Conservation (phyloP, 2,329 filamentous ascomycete species). For the Lomentospora prolificans region DNA sequence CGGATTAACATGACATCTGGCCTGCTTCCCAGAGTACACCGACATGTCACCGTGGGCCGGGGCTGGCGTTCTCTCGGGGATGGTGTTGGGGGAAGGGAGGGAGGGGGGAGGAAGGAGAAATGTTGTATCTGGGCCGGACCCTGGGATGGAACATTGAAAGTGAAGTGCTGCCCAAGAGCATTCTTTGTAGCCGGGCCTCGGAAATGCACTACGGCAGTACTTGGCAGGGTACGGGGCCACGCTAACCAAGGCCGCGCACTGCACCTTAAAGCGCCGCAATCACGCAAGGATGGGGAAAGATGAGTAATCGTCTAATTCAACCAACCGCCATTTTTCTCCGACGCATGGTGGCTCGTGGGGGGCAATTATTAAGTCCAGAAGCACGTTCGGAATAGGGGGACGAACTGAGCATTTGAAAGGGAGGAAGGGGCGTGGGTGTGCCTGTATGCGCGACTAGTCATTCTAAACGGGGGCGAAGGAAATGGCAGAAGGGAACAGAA, state of each 20-base stretch:
- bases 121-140: background rate
- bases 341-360: background rate
- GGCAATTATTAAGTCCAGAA: background rate
- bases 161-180: no score
- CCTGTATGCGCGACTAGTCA: background rate
- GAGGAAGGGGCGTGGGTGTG: background rate
- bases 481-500: background rate
- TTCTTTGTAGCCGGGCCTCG: no score
- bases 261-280: conserved; percentile 5
- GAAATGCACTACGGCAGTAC: conserved; percentile 17
- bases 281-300: conserved; percentile 5
- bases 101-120: background rate
- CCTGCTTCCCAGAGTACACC: background rate
- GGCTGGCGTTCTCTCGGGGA: no score
- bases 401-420: background rate
- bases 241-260: background rate
- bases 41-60: background rate
- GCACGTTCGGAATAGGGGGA: background rate
- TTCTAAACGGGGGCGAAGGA: background rate
- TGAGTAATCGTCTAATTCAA: conserved; percentile 4
- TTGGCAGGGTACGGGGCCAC: conserved; percentile 17
- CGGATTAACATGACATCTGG: background rate
- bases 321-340: conserved; percentile 1
- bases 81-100: background rate
- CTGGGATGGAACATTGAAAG: no score